A percentile compares a stretch with the other conserved stretches of the same genome.
Evolutionary conservation across 2,329 filamentous ascomycete genomes (phyloP).

Genomic region (Hymenoscyphus occultus): DNA sequence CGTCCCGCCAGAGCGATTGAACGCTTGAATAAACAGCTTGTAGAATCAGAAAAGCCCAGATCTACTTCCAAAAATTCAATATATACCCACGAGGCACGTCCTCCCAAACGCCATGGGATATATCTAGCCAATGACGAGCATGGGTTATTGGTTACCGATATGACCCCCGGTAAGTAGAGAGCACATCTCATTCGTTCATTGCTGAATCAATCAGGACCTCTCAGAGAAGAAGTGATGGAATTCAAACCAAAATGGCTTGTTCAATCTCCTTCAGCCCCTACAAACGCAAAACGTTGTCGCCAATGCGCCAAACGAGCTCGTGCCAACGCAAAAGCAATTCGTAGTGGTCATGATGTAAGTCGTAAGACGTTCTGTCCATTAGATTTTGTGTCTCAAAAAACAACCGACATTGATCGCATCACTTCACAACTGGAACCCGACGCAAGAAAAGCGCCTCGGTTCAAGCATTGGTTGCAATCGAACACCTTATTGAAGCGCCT

Average conservation of each 20-base stretch:
- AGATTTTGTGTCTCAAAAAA: conserved; percentile 54
- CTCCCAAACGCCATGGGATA: conserved; percentile 47
- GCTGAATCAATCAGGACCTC: conserved; percentile 12
- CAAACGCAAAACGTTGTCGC: conserved; percentile 61
- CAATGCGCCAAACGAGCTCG: conserved; percentile 58
- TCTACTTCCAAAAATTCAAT: conserved; percentile 12
- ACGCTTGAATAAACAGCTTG: conserved; percentile 53
- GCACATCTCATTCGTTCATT: neutral
- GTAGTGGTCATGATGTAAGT: conserved; percentile 18
- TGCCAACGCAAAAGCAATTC: conserved; percentile 22
- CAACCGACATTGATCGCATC: conserved; percentile 44
- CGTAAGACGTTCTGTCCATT: conserved; percentile 57
- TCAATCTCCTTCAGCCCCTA: conserved; percentile 71
- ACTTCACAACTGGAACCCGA: conserved; percentile 15
- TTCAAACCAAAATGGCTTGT: conserved; percentile 85
- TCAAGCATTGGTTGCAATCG: conserved; percentile 39
- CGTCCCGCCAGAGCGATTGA: conserved; percentile 42
- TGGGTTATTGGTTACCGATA: conserved; percentile 72
- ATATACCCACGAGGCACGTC: conserved; percentile 33
- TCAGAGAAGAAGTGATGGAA: conserved; percentile 53
- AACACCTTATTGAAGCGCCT: conserved; percentile 39
- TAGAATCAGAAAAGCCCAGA: conserved; percentile 27
- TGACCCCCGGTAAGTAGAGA: conserved; percentile 48
- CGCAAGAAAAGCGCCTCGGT: conserved; percentile 1
- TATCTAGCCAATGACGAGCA: conserved; percentile 56